Evolutionary conservation across 805 yeast genomes (phyloP).

Genomic region (Lipomyces mesembrius): DNA sequence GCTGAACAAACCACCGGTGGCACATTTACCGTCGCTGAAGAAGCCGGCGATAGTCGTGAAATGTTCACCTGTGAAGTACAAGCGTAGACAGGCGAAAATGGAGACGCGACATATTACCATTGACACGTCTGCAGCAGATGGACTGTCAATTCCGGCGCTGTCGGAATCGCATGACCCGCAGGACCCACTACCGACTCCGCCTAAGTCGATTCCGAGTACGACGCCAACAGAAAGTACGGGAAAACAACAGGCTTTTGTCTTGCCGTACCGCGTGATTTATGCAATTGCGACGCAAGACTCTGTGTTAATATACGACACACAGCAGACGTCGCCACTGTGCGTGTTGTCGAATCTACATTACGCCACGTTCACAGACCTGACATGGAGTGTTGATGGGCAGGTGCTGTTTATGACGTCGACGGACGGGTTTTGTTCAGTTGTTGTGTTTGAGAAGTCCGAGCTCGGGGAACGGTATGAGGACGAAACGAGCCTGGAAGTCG

Average conservation of each 20-base stretch:
- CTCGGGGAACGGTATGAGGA: constrained; percentile 55
- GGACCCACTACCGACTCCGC: constrained; percentile 1
- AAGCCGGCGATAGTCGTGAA: constrained; percentile 84
- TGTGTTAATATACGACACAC: constrained; percentile 81
- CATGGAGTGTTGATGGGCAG: constrained; percentile 82
- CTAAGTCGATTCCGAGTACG: constrained; percentile 18
- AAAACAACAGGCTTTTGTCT: constrained; percentile 50
- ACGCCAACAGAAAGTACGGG: not conserved
- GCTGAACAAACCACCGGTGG: constrained; percentile 69
- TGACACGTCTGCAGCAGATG: constrained; percentile 27
- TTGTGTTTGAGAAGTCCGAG: constrained; percentile 57
- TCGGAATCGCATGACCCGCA: constrained; percentile 12
- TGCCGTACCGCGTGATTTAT: constrained; percentile 81
- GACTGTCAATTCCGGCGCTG: constrained; percentile 18
- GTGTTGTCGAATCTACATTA: constrained; percentile 81
- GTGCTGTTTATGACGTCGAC: constrained; percentile 77
- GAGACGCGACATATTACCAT: constrained; percentile 32
- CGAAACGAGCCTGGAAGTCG: constrained; percentile 7
- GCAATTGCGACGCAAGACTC: constrained; percentile 94
- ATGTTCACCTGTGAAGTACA: constrained; percentile 72
- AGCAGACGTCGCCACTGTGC: constrained; percentile 68
- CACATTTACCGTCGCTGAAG: constrained; percentile 75
- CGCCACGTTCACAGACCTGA: constrained; percentile 81
- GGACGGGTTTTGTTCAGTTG: constrained; percentile 86
- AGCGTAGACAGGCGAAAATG: constrained; percentile 39